Evolutionary conservation across 2,329 filamentous ascomycete species (phyloP).

Genomic region (Penicillium decumbens): DNA sequence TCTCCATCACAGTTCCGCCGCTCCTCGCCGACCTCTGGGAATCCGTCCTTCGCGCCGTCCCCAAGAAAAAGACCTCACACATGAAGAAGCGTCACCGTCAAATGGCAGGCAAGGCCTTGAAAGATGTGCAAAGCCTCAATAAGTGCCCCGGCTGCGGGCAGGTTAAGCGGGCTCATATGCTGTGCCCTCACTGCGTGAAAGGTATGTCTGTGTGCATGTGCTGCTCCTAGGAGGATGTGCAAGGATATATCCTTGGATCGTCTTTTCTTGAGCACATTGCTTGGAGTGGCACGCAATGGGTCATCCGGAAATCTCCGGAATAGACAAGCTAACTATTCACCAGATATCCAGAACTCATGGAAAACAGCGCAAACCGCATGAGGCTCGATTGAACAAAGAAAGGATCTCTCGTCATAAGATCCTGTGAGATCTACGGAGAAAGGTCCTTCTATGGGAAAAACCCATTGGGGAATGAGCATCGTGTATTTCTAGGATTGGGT

Average conservation of each 20-base stretch:
- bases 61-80: constrained; percentile 98
- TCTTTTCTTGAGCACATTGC: background rate
- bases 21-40: constrained; percentile 87
- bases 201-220: constrained; percentile 52
- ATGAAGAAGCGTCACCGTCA: constrained; percentile 90
- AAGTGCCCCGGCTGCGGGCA: constrained; percentile 85
- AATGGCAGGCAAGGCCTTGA: constrained; percentile 90
- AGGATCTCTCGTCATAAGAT: background rate
- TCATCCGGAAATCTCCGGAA: background rate
- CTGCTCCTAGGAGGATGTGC: background rate
- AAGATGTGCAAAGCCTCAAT: constrained; percentile 83
- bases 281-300: background rate
- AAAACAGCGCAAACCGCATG: constrained; percentile 32
- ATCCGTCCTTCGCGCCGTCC: constrained; percentile 82
- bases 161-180: constrained; percentile 77
- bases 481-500: constrained; percentile 25
- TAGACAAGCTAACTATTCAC: constrained; percentile 2
- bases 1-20: constrained; percentile 60
- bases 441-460: background rate
- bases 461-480: constrained; percentile 8
- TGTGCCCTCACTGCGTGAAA: constrained; percentile 82
- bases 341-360: constrained; percentile 48
- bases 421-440: background rate
- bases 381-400: constrained; percentile 8
- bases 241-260: background rate